Evolutionary conservation across 2,329 filamentous ascomycete species (phyloP).

Genomic region (Aspergillus costaricaensis): DNA sequence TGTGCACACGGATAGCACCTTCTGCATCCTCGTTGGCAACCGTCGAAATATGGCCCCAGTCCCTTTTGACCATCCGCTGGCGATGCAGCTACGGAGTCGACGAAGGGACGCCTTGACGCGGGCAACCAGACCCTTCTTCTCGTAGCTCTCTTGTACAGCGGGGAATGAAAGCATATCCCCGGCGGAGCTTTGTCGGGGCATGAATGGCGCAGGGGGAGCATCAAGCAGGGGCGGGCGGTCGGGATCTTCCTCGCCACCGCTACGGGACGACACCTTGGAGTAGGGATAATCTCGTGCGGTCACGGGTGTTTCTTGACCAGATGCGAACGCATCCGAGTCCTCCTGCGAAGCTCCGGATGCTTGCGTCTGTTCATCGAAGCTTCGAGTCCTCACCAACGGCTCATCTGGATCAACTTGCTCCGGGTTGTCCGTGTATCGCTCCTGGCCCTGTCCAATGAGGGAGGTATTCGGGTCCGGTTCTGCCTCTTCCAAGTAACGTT

Average conservation of each 20-base stretch:
- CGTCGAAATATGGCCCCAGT: constrained; percentile 44
- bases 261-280: constrained; percentile 34
- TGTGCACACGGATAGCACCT: constrained; percentile 46
- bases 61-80: constrained; percentile 24
- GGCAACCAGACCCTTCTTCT: constrained; percentile 32
- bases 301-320: constrained; percentile 45
- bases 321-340: constrained; percentile 32
- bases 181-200: constrained; percentile 42
- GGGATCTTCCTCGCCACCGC: constrained; percentile 22
- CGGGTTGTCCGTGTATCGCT: constrained; percentile 44
- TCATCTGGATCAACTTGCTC: constrained; percentile 41
- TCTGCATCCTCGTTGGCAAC: constrained; percentile 58
- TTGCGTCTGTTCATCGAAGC: constrained; percentile 29
- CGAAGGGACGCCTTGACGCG: constrained; percentile 28
- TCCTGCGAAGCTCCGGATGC: constrained; percentile 15
- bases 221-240: constrained; percentile 30
- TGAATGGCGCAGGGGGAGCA: constrained; percentile 39
- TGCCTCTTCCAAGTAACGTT: constrained; percentile 51
- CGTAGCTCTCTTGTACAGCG: constrained; percentile 31
- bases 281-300: constrained; percentile 36
- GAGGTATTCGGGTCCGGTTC: constrained; percentile 40
- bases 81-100: constrained; percentile 22
- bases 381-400: constrained; percentile 36
- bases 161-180: constrained; percentile 64
- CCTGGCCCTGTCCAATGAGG: constrained; percentile 41